phyloP scores from a whole-genome alignment of 2,329 filamentous ascomycete species.

The Xylaria arbuscula region DNA sequence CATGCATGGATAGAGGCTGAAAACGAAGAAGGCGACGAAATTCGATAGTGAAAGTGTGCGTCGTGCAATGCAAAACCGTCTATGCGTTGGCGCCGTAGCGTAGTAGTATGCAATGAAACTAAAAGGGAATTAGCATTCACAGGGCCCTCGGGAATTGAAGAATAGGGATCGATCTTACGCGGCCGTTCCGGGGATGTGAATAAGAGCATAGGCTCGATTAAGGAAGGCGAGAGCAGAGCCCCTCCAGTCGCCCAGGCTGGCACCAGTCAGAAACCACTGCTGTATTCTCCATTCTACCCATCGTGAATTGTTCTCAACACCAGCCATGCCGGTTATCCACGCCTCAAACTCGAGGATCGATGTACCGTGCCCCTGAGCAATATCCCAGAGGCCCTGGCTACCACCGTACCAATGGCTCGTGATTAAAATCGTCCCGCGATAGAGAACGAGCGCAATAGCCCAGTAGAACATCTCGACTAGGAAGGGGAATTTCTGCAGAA shows the following conservation, averaged over 20 bases:
- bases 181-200: slow-evolving; percentile 63
- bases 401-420: slow-evolving; percentile 64
- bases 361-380: slow-evolving; percentile 58
- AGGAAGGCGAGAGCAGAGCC: slow-evolving; percentile 56
- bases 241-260: slow-evolving; percentile 51
- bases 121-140: slow-evolving; percentile 5
- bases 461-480: slow-evolving; percentile 81
- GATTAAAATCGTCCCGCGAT: slow-evolving; percentile 66
- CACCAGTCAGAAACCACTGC: slow-evolving; percentile 50
- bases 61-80: slow-evolving; percentile 52
- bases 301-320: slow-evolving; percentile 47
- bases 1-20: slow-evolving; percentile 60
- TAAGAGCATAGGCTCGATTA: slow-evolving; percentile 61
- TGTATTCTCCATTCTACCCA: slow-evolving; percentile 55
- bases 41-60: slow-evolving; percentile 62
- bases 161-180: slow-evolving; percentile 47
- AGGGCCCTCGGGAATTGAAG: not conserved
- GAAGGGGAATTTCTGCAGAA: slow-evolving; percentile 74
- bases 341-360: slow-evolving; percentile 57
- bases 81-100: slow-evolving; percentile 54
- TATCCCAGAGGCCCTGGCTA: slow-evolving; percentile 57
- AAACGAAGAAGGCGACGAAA: slow-evolving; percentile 59
- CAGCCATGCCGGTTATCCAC: slow-evolving; percentile 42
- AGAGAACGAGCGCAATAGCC: slow-evolving; percentile 73
- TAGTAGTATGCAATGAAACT: slow-evolving; percentile 61